A percentile compares a stretch with the other conserved stretches of the same genome.
These are phyloP conservation scores for Wakefieldia striispora DNA, from an alignment of 768 basidiomycete species.

Conservation along the genomic window DNA sequence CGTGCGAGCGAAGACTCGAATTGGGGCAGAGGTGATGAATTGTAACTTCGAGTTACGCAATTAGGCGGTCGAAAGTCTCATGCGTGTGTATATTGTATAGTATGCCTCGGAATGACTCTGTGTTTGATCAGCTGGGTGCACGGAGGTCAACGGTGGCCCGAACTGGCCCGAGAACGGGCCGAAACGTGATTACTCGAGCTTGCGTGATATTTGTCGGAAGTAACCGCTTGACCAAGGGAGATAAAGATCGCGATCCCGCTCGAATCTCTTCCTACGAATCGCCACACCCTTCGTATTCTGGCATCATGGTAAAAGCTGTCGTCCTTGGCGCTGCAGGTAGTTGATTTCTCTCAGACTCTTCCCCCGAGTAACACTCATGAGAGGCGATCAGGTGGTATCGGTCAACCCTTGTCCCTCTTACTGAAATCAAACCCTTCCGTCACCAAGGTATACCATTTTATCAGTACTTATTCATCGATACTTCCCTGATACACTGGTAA, in stretches of 20 bases:
- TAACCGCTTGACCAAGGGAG: constrained; percentile 10
- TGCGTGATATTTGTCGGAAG: constrained; percentile 10
- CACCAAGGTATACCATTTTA: constrained; percentile 54
- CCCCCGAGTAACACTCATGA: constrained; percentile 1
- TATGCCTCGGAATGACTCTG: neutral
- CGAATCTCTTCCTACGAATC: neutral
- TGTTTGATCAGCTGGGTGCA: neutral
- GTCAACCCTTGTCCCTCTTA: constrained; percentile 91
- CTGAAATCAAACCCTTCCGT: constrained; percentile 83
- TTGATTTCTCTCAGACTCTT: constrained; percentile 9
- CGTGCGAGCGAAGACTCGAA: constrained; percentile 20
- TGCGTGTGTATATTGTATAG: no score
- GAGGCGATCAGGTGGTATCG: constrained; percentile 77
- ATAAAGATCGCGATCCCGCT: constrained; percentile 15
- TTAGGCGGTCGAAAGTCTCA: neutral
- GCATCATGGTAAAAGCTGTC: constrained; percentile 64
- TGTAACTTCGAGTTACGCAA: constrained; percentile 2
- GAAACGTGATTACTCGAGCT: neutral
- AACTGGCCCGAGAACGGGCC: neutral
- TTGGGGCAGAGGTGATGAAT: constrained; percentile 30
- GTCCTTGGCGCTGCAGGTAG: constrained; percentile 94
- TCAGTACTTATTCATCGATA: neutral
- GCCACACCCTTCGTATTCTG: neutral
- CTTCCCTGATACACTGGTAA: constrained; percentile 1
- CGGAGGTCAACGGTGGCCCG: neutral